phyloP scores from a whole-genome alignment of 1,139 yeast genomes.

The Oligophagozyma castellii region DNA sequence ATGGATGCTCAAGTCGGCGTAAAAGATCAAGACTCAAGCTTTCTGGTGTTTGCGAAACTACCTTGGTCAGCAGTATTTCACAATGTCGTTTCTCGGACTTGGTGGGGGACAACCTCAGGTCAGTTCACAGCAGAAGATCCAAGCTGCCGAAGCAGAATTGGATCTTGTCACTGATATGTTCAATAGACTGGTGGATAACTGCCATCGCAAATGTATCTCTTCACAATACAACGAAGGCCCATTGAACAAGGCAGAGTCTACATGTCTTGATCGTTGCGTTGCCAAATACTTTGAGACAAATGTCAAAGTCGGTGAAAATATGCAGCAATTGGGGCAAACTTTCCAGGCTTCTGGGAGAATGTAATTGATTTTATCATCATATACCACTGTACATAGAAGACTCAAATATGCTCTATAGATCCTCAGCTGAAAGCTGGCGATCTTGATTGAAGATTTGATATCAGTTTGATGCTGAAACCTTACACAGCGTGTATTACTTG shows the following conservation, averaged over 20 bases:
- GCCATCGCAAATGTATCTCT: conserved; percentile 78
- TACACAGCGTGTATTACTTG: too few species aligned
- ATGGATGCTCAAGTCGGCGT: too few species aligned
- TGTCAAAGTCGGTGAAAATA: conserved; percentile 87
- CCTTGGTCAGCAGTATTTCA: too few species aligned
- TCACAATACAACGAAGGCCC: conserved; percentile 59
- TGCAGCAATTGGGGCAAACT: conserved; percentile 58
- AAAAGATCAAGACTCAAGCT: too few species aligned
- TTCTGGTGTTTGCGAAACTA: too few species aligned
- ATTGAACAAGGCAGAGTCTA: conserved; percentile 68
- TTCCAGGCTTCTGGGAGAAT: conserved; percentile 27
- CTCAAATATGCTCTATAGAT: too few species aligned
- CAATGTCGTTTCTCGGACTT: conserved; percentile 73
- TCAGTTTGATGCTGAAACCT: too few species aligned
- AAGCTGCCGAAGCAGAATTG: conserved; percentile 81
- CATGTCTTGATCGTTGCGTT: conserved; percentile 95
- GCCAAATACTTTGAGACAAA: conserved; percentile 93
- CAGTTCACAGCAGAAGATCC: conserved; percentile 59
- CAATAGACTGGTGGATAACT: conserved; percentile 69
- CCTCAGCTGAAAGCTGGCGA: too few species aligned
- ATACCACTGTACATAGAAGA: too few species aligned
- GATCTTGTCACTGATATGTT: conserved; percentile 97
- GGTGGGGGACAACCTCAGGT: conserved; percentile 69
- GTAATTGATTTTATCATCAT: conserved; percentile 8
- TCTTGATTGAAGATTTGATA: too few species aligned